phyloP scores from a whole-genome alignment of 2,329 filamentous ascomycete genomes.

The Colletotrichum orchidophilum region DNA sequence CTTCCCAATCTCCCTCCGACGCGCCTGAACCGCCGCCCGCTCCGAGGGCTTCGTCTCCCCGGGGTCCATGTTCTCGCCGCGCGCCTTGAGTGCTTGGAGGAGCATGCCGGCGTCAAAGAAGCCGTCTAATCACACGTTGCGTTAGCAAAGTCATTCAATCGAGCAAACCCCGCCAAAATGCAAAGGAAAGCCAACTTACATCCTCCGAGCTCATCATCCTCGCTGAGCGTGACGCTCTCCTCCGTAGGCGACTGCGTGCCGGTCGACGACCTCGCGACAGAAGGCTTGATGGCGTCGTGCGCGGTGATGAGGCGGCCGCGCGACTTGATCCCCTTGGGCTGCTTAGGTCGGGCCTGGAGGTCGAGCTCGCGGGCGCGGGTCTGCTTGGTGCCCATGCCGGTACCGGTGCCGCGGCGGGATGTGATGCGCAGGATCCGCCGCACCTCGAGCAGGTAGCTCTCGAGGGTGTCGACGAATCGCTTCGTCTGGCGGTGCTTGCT shows the following conservation, averaged over 20 bases:
- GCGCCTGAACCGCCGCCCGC: conserved; percentile 65
- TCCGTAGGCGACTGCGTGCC: conserved; percentile 70
- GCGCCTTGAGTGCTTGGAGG: conserved; percentile 83
- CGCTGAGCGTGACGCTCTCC: conserved; percentile 77
- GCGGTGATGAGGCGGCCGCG: conserved; percentile 77
- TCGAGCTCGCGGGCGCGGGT: conserved; percentile 66
- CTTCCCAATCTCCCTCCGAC: conserved; percentile 76
- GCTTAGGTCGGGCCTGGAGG: conserved; percentile 44
- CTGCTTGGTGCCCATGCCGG: conserved; percentile 46
- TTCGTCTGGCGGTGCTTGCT: conserved; percentile 95
- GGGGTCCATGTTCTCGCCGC: conserved; percentile 63
- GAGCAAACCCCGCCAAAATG: not conserved
- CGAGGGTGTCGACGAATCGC: conserved; percentile 88
- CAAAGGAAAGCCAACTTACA: conserved; percentile 70
- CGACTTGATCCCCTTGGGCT: conserved; percentile 67
- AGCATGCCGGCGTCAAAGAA: conserved; percentile 99
- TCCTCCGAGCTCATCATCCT: conserved; percentile 90
- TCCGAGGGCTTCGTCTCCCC: conserved; percentile 65
- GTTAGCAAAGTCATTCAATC: conserved; percentile 6
- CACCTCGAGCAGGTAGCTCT: conserved; percentile 91
- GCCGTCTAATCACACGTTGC: conserved; percentile 70
- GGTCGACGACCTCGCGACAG: conserved; percentile 48
- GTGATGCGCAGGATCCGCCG: conserved; percentile 82
- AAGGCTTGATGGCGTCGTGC: conserved; percentile 54
- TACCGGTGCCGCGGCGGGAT: conserved; percentile 47